Percentiles rank a stretch among this genome's conserved stretches.
Conservation (phyloP, 2,329 filamentous ascomycete genomes). For the Sporothrix dimorphospora region DNA sequence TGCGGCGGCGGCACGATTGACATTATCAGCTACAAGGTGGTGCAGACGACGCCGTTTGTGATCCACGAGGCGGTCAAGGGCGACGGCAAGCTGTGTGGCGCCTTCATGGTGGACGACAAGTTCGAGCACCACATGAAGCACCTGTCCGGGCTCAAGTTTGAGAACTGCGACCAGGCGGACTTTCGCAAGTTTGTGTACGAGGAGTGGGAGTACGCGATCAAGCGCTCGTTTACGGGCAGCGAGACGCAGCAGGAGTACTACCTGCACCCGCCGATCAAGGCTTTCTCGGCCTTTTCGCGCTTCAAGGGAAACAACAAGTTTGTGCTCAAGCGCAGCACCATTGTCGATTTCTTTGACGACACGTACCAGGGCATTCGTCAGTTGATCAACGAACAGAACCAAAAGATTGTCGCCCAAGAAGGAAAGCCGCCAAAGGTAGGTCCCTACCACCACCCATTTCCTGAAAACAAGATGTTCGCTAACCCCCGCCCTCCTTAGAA, state of each 20-base stretch:
- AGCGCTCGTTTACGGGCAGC: constrained; percentile 43
- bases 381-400: constrained; percentile 39
- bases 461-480: no score
- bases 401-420: constrained; percentile 15
- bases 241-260: constrained; percentile 8
- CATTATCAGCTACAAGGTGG: constrained; percentile 56
- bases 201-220: constrained; percentile 44
- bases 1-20: constrained; percentile 46
- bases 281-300: background rate
- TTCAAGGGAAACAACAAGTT: constrained; percentile 9
- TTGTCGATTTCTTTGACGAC: constrained; percentile 44
- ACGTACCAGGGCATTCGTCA: constrained; percentile 48
- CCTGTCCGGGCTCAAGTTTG: constrained; percentile 49
- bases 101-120: constrained; percentile 52
- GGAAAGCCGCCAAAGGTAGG: constrained; percentile 20
- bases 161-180: constrained; percentile 46
- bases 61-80: constrained; percentile 55
- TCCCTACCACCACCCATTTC: constrained; percentile 22
- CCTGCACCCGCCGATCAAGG: constrained; percentile 11
- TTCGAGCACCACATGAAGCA: constrained; percentile 51
- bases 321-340: constrained; percentile 37
- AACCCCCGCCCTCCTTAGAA: constrained; percentile 53
- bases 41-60: constrained; percentile 39
- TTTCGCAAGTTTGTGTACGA: constrained; percentile 51
- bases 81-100: constrained; percentile 55